Evolutionary conservation across 2,329 filamentous ascomycete species (phyloP).

Genomic region (Colletotrichum chrysophilum): DNA sequence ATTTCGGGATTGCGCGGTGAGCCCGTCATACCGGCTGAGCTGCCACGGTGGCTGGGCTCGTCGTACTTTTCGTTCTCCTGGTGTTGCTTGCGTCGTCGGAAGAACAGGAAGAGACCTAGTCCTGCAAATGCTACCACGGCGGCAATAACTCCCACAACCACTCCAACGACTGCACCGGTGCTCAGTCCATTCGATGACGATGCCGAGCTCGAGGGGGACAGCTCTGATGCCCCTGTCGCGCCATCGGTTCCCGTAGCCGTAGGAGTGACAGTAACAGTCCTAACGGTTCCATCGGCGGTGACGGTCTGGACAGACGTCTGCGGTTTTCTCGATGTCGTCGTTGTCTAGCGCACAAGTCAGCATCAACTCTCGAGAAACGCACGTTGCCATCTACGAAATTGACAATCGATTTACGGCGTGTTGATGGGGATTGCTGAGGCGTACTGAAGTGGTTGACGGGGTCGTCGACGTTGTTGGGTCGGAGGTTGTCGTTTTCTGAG

Average conservation of each 20-base stretch:
- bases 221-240: conserved; percentile 12
- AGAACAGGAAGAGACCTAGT: conserved; percentile 45
- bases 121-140: conserved; percentile 44
- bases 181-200: conserved; percentile 33
- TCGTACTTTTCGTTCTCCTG: conserved; percentile 47
- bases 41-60: conserved; percentile 53
- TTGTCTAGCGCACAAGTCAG: not conserved
- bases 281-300: conserved; percentile 57
- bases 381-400: not conserved
- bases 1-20: conserved; percentile 49
- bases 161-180: conserved; percentile 55
- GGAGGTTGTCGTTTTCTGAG: conserved; percentile 40
- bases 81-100: conserved; percentile 49
- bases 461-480: conserved; percentile 24
- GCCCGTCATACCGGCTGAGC: conserved; percentile 54
- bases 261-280: conserved; percentile 60
- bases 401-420: conserved; percentile 1
- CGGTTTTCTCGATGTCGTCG: conserved; percentile 10
- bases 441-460: conserved; percentile 21
- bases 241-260: conserved; percentile 32
- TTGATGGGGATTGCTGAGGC: conserved; percentile 1
- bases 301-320: conserved; percentile 51
- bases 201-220: not conserved
- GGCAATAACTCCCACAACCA: conserved; percentile 40
- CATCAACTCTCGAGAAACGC: not conserved